Evolutionary conservation across 805 yeast species (phyloP), one percentile per base, ranked within the genome.

Genomic region (Barnettozyma pratensis): DNA sequence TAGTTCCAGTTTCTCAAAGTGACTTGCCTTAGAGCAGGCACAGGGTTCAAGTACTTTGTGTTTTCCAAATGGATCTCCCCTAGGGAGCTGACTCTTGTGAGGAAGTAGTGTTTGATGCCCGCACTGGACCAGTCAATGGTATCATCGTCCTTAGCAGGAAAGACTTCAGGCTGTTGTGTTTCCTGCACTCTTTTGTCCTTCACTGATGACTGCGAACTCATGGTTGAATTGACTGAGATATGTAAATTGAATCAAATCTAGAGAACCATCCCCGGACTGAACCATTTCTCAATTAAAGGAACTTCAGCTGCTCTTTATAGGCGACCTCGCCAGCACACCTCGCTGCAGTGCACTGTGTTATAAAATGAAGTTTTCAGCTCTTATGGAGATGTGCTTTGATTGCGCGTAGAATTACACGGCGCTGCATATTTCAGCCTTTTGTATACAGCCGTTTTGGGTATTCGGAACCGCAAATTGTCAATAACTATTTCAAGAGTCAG

Each of bases 1-100:
- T 75, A 75, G 46, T 72, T 70, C 85, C 87, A 82, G 46, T 74
- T 69, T 14, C 58, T 62, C 3, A 54, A 47, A 8, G 62, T 62
- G 52, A 75, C 55, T 49, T 67, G 62, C 14, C 55, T 59, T 34
- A 75, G 56, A 3, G 69, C 68, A 8, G 68, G 65, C 36, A 76
- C 59, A 2, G 80, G 80, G 53, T 75, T 75, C 41, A 73, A 45
- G 28, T 56, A 53, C n/a, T 45, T 47, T 28, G 42, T n/a, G 30
- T 53, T 47, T n/a, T 52, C 56, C 25, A 57, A 54, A 41, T 56
- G 62, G 4, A 58, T 26, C 9, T 50, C 52, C 3, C 41, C 14
- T 28, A 59, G 49, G 4, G 63, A 45, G 12, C 56, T 47, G 44
- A 58, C 39, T 49, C 63, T 48, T 14, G 61, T 47, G 4, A 19